These are phyloP conservation scores for Geotrichum armillariae DNA, from an alignment of 1,139 yeast species.

Conservation along the genomic window DNA sequence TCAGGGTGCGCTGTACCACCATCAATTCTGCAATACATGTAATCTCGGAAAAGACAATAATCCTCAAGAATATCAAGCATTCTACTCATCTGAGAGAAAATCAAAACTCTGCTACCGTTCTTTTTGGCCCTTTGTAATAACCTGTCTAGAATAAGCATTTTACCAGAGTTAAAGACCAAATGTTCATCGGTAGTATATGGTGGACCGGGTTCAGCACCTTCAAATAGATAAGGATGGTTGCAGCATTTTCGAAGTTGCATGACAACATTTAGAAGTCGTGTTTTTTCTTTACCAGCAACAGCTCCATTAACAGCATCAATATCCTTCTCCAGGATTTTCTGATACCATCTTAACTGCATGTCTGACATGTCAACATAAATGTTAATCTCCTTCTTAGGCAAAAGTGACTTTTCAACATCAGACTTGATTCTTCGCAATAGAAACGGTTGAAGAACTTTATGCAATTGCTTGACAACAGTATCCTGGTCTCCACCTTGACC, in stretches of 20 bases:
- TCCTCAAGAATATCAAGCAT: conserved; percentile 90
- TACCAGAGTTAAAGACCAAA: conserved; percentile 81
- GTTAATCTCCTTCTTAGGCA: conserved; percentile 89
- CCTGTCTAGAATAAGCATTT: conserved; percentile 86
- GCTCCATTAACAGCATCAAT: conserved; percentile 96
- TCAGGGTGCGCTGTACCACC: conserved; percentile 95
- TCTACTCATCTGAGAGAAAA: conserved; percentile 95
- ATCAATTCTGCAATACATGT: conserved; percentile 88
- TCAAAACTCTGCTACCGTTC: conserved; percentile 86
- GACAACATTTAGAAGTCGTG: conserved; percentile 84
- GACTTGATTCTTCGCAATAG: conserved; percentile 84
- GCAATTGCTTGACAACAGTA: conserved; percentile 77
- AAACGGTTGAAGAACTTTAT: conserved; percentile 84
- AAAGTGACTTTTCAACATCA: conserved; percentile 86
- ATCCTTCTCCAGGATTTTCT: conserved; percentile 83
- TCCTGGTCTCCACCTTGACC: conserved; percentile 58
- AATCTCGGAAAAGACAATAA: conserved; percentile 81
- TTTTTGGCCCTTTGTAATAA: conserved; percentile 67
- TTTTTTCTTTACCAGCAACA: conserved; percentile 82
- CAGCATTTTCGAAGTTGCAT: conserved; percentile 98
- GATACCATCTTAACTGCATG: conserved; percentile 93
- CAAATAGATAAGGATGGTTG: conserved; percentile 94
- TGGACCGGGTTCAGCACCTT: conserved; percentile 99
- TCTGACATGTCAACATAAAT: conserved; percentile 91
- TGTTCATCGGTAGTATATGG: conserved; percentile 97